Evolutionary conservation across 225 moss, liverwort and hornwort species (phyloP), one percentile per base, ranked within the genome.

Genomic region (Physcomitrium patens): DNA sequence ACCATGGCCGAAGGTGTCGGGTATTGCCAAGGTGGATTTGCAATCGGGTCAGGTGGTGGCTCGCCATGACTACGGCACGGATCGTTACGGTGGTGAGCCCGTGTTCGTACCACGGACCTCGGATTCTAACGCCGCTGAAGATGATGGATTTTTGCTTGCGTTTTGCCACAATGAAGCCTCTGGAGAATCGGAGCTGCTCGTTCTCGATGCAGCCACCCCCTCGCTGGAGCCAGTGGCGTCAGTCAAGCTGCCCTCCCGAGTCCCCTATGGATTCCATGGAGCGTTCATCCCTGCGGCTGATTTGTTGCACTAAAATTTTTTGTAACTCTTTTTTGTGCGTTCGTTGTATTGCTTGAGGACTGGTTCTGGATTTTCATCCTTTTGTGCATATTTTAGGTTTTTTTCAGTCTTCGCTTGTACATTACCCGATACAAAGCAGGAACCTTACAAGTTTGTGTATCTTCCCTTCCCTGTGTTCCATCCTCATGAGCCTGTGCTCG

Each of bases 1-100:
- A 76, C 92, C 96, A 44, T 96, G 93, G 93, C 96, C 96, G 68
- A 93, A 92, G 79, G 88, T 96, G 3, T 96, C 96, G 0, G 96
- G 96, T 64, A 81, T 96, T 55, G 96, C 92, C 1, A 93, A 94
- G 78, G 79, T 96, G 50, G 96, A 96, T 69, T 65, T 92, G 73
- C 69, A 85, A 41, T 77, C 86, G 0, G 76, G 85, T 10, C 75
- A 76, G 42, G 83, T 86, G 47, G 86, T 92, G 3, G 86, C 87
- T 0, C 78, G 79, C 15, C 78, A 84, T 58, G 42, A 74, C 12
- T 94, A 92, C 59, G 85, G 84, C 10, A 64, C 72, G 12, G 65
- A 82, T 14, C 86, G 90, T 62, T 94, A 86, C 26, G 96, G 96
- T 14, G 89, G 92, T 9, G 96, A 96, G 70, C 92, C 96, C 0